Percentiles rank a stretch among this genome's conserved stretches.
phyloP scores from a whole-genome alignment of 2,329 filamentous ascomycete genomes.

The Taxawa tesnikishii region DNA sequence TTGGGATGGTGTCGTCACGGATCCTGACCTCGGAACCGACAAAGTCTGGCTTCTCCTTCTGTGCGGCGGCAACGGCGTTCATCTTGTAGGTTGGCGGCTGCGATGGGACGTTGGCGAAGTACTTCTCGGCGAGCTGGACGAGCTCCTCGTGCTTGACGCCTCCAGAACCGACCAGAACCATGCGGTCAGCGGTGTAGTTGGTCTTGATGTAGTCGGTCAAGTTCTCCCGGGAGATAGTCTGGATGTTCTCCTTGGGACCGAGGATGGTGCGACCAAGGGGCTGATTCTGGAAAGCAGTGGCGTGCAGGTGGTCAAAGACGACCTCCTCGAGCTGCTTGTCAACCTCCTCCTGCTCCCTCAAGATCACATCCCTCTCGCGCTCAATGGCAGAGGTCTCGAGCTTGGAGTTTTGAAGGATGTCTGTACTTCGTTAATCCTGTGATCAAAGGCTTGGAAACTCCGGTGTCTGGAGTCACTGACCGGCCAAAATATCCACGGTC shows the following conservation, averaged over 20 bases:
- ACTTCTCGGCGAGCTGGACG: constrained; percentile 90
- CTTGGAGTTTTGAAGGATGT: constrained; percentile 99
- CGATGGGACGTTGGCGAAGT: constrained; percentile 72
- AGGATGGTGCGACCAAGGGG: constrained; percentile 95
- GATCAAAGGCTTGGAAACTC: too few species aligned
- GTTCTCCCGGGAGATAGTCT: constrained; percentile 85
- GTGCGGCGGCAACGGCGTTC: constrained; percentile 55
- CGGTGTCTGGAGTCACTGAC: too few species aligned
- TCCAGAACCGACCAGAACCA: constrained; percentile 94
- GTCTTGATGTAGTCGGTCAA: constrained; percentile 94
- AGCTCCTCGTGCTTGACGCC: constrained; percentile 89
- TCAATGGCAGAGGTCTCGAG: constrained; percentile 87
- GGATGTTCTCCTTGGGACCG: constrained; percentile 95
- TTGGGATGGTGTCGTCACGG: constrained; percentile 90
- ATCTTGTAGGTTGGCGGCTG: constrained; percentile 64
- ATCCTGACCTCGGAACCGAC: constrained; percentile 92
- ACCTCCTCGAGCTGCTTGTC: constrained; percentile 99
- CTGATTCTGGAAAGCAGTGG: constrained; percentile 94
- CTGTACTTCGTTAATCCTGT: too few species aligned
- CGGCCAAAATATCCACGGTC: constrained; percentile 93
- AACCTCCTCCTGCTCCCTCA: constrained; percentile 97
- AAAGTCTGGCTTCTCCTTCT: constrained; percentile 86
- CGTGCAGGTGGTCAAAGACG: constrained; percentile 97
- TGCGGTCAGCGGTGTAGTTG: constrained; percentile 99
- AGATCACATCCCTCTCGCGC: constrained; percentile 95